Evolutionary conservation across 768 basidiomycete species (phyloP).

Genomic region (Leccinum longicurvipes): DNA sequence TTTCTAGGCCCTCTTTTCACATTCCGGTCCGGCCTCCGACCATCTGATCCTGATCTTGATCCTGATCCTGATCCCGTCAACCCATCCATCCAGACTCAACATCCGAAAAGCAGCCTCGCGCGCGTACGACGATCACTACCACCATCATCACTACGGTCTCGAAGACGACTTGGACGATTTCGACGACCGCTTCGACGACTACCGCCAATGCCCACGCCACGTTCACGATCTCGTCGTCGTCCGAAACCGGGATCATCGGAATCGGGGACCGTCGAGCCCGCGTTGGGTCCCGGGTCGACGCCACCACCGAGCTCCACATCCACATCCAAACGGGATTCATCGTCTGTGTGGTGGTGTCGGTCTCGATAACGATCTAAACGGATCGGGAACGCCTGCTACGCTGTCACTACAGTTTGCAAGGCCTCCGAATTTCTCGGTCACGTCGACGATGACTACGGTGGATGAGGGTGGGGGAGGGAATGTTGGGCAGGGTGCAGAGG

Average conservation of each 20-base stretch:
- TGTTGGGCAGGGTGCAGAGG: too few relatives aligned
- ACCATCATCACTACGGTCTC: too few relatives aligned
- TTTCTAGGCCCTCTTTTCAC: not conserved
- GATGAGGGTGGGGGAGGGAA: not conserved
- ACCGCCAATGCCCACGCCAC: not conserved
- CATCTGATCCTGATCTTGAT: not conserved
- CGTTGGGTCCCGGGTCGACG: not conserved
- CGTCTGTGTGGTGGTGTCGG: too few relatives aligned
- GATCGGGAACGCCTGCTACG: not conserved
- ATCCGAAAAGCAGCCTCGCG: slow-evolving; percentile 22
- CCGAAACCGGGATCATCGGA: not conserved
- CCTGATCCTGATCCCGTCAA: not conserved
- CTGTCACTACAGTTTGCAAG: slow-evolving; percentile 25
- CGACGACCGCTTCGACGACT: not conserved
- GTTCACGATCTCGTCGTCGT: not conserved
- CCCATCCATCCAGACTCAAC: slow-evolving; percentile 26
- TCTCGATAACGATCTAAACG: not conserved
- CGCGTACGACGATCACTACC: not conserved
- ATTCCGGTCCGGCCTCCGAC: not conserved
- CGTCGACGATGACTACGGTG: not conserved
- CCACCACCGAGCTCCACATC: slow-evolving; percentile 9
- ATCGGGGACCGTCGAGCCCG: not conserved
- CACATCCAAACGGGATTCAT: not conserved
- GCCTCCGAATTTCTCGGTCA: slow-evolving; percentile 10
- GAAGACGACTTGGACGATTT: too few relatives aligned